phyloP scores from a whole-genome alignment of 805 yeast species.

The Yarrowia phangngaensis region DNA sequence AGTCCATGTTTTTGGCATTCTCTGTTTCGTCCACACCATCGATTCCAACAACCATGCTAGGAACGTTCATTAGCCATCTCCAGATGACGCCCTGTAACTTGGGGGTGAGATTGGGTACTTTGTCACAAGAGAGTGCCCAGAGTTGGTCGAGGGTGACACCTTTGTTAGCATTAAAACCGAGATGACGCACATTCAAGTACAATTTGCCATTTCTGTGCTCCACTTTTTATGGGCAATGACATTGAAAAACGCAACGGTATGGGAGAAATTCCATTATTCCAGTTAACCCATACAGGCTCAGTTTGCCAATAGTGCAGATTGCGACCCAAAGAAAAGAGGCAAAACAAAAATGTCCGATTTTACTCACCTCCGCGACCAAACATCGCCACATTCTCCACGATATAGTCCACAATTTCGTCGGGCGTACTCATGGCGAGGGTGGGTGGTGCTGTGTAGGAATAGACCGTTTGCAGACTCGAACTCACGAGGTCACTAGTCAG shows the following conservation, averaged over 20 bases:
- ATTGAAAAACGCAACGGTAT: no score
- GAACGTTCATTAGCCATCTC: conserved; percentile 34
- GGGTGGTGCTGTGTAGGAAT: no score
- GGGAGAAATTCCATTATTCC: no score
- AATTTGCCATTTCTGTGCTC: not conserved
- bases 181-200: not conserved
- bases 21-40: conserved; percentile 21
- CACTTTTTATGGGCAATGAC: not conserved
- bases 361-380: conserved; percentile 37
- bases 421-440: conserved; percentile 29
- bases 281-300: no score
- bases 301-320: no score
- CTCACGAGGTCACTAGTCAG: conserved; percentile 22
- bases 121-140: conserved; percentile 33
- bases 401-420: conserved; percentile 36
- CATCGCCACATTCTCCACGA: conserved; percentile 36
- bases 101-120: conserved; percentile 32
- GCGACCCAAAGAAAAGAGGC: no score
- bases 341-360: no score
- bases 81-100: conserved; percentile 32
- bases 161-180: conserved; percentile 22
- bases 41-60: conserved; percentile 29
- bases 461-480: conserved; percentile 7
- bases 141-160: conserved; percentile 35
- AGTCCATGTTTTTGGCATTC: conserved; percentile 22